Base-by-base conservation (phyloP, 2,329 filamentous ascomycete species). In the Davidsoniella virescens region DNA sequence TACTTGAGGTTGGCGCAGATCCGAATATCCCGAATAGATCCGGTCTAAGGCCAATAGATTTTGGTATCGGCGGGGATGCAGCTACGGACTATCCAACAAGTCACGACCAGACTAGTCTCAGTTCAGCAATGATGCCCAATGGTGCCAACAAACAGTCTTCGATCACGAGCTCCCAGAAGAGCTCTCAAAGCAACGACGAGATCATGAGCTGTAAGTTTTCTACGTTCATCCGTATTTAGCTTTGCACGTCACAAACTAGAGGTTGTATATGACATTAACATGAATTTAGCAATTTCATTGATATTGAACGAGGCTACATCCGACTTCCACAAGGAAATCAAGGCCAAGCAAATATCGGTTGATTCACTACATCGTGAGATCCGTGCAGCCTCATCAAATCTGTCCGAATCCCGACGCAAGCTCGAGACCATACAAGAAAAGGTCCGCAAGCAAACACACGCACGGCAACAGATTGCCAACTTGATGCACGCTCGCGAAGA, bases 1-100 rank as follows among this genome's bases (percentile, higher is more conserved):
- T 98, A 29, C 72, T 96, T 9, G 92, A 98, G 65, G 88, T 98
- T 41, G 87, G 90, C 51, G 92, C 92, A 1, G 87, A 96, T 63
- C 83, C 87, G n/a, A 79, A 82, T 49, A 88, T 96, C 59, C 76
- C 87, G 5, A 98, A 98, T 59, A 80, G 87, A 45, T 88, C 88
- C 42, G 88, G 90, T 17, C 72, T 96, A 10, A 76, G 86, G 38
- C 88, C 92, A 1, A 72, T 87, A n/a, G 92, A 96, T 62, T 98
- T 98, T 67, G 90, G 90, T 7, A 86, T 96, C 25, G 87, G 87
- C 4, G 77, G 78, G 8, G 82, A 86, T 47, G 66, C 65, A 12
- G 62, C 64, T 2, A 70, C 72, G 10, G 65, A 68, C 10, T 63
- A 61, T 7, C 56, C 59, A 3, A 69, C 72, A 54, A 67, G 69